Percentiles rank a stretch among this genome's conserved stretches.
These are phyloP conservation scores for Schrenkiella parvula DNA, from an alignment of 345 rosid genomes.

Conservation along the genomic window DNA sequence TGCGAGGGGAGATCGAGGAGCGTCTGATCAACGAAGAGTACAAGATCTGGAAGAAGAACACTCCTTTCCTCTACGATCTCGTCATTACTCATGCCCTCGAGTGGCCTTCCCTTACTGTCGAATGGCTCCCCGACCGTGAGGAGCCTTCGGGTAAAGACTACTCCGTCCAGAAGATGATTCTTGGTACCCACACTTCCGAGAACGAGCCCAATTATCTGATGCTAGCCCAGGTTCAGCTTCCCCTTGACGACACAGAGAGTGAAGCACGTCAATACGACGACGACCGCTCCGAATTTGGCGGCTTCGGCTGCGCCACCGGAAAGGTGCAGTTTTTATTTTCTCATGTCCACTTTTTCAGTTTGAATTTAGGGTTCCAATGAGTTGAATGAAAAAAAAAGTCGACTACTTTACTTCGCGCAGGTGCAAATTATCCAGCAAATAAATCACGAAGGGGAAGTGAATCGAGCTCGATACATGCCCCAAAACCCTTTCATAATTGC, in stretches of 20 bases:
- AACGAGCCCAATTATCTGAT: slow-evolving; percentile 94
- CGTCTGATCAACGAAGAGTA: slow-evolving; percentile 89
- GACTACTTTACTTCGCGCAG: slow-evolving; percentile 30
- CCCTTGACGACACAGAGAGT: slow-evolving; percentile 83
- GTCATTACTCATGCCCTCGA: slow-evolving; percentile 96
- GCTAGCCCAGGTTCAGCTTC: slow-evolving; percentile 97
- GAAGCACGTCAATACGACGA: slow-evolving; percentile 95
- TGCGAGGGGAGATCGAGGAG: slow-evolving; percentile 96
- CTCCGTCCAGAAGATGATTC: slow-evolving; percentile 95
- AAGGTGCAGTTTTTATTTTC: slow-evolving; percentile 47
- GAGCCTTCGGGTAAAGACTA: slow-evolving; percentile 95
- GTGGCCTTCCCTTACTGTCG: slow-evolving; percentile 98
- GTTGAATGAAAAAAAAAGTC: not conserved
- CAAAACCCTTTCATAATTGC: slow-evolving; percentile 90
- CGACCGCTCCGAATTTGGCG: slow-evolving; percentile 75
- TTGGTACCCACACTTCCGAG: slow-evolving; percentile 98
- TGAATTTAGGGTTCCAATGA: not conserved
- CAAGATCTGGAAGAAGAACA: slow-evolving; percentile 99
- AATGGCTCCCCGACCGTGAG: slow-evolving; percentile 91
- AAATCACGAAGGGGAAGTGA: slow-evolving; percentile 98
- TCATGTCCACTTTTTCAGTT: not conserved
- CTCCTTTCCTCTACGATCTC: slow-evolving; percentile 94
- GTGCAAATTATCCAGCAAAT: slow-evolving; percentile 98
- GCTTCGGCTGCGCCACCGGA: slow-evolving; percentile 83
- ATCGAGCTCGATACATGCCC: slow-evolving; percentile 95